Evolutionary conservation across 1,139 yeast genomes (phyloP).

Genomic region (Magnusiomyces paraingens): DNA sequence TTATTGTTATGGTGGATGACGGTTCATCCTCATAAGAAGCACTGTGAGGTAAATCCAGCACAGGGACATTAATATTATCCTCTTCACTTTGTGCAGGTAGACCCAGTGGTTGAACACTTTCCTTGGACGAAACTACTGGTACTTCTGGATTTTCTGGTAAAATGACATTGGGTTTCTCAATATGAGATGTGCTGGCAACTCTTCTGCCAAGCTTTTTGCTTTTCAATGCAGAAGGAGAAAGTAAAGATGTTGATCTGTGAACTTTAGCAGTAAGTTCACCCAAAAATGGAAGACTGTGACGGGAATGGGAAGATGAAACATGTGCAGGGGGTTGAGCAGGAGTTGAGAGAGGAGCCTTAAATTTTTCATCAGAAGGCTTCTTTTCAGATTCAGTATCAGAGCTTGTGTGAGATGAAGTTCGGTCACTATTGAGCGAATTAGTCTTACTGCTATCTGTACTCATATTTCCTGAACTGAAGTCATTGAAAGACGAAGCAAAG

Average conservation of each 20-base stretch:
- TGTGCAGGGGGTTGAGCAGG: too few relatives aligned
- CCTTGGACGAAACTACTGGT: neutral
- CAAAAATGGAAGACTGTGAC: constrained; percentile 9
- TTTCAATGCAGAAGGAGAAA: neutral
- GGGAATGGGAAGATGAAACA: neutral
- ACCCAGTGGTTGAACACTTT: too few relatives aligned
- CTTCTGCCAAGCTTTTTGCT: constrained; percentile 9
- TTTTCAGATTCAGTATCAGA: too few relatives aligned
- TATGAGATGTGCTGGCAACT: constrained; percentile 12
- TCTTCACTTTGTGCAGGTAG: too few relatives aligned
- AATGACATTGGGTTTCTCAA: constrained; percentile 1
- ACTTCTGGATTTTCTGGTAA: neutral
- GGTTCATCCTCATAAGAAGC: neutral
- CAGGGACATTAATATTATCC: too few relatives aligned
- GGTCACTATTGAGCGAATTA: neutral
- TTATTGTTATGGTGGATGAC: neutral
- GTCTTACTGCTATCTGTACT: neutral
- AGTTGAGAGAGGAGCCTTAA: too few relatives aligned
- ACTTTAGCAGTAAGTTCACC: constrained; percentile 13
- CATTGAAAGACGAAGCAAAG: constrained; percentile 19
- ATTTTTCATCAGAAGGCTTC: too few relatives aligned
- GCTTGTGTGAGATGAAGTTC: too few relatives aligned
- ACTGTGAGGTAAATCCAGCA: neutral
- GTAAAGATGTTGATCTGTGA: constrained; percentile 9
- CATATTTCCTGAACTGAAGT: neutral